Percentiles rank a stretch among this genome's conserved stretches.
phyloP scores from a whole-genome alignment of 768 basidiomycete genomes.

The Termitomyces sp. region DNA sequence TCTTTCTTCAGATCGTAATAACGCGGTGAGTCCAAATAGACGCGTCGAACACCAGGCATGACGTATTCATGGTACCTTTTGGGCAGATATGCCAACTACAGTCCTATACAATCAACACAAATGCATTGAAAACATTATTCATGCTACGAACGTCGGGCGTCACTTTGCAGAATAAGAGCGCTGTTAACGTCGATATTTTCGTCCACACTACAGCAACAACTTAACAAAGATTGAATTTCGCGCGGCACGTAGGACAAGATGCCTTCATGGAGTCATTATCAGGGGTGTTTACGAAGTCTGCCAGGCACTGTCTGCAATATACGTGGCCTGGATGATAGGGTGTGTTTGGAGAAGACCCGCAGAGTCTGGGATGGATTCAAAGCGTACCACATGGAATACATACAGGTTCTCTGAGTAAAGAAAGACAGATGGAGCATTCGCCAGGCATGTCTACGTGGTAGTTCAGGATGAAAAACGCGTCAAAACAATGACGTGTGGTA shows the following conservation, averaged over 20 bases:
- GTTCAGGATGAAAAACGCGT: not conserved
- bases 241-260: slow-evolving; percentile 57
- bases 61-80: slow-evolving; percentile 45
- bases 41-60: slow-evolving; percentile 37
- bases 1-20: slow-evolving; percentile 22
- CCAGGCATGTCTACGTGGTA: slow-evolving; percentile 17
- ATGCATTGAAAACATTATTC: not conserved
- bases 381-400: slow-evolving; percentile 56
- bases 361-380: not conserved
- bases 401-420: slow-evolving; percentile 44
- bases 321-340: slow-evolving; percentile 45
- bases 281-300: slow-evolving; percentile 30
- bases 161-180: slow-evolving; percentile 21
- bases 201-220: slow-evolving; percentile 6
- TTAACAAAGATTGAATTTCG: slow-evolving; percentile 48
- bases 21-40: slow-evolving; percentile 37
- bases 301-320: slow-evolving; percentile 56
- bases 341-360: slow-evolving; percentile 2
- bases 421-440: slow-evolving; percentile 55
- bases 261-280: slow-evolving; percentile 28
- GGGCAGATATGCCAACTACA: slow-evolving; percentile 31
- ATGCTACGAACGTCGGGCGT: slow-evolving; percentile 29
- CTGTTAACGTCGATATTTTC: not conserved
- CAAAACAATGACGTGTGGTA: not conserved
- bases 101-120: not conserved